A percentile compares a stretch with the other conserved stretches of the same genome.
Conservation (phyloP, 1,139 yeast genomes). For the Lodderomyces theae region DNA sequence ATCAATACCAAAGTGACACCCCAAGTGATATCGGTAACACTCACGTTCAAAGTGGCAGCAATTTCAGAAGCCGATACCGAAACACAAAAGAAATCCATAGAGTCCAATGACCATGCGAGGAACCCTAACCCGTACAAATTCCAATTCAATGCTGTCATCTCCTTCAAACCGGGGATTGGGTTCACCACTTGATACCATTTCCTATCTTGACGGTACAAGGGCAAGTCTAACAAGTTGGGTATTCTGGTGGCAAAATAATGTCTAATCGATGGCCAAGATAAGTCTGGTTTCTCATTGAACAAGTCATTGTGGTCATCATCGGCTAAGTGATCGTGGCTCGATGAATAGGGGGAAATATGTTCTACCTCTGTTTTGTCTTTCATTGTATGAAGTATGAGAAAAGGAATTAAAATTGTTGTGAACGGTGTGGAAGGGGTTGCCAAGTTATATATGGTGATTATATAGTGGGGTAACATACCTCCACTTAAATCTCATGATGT, state of each 20-base stretch:
- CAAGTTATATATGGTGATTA: too few relatives aligned
- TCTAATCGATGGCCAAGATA: conserved; percentile 22
- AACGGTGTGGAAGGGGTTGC: conserved; percentile 17
- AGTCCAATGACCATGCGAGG: conserved; percentile 77
- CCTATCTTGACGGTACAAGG: conserved; percentile 12
- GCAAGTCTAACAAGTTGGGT: conserved; percentile 23
- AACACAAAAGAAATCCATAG: conserved; percentile 76
- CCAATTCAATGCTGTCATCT: conserved; percentile 40
- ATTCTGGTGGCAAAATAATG: conserved; percentile 27
- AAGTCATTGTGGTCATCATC: conserved; percentile 11
- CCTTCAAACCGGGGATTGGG: conserved; percentile 32
- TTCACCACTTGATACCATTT: conserved; percentile 23
- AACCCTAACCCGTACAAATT: conserved; percentile 61
- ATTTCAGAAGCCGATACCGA: conserved; percentile 57
- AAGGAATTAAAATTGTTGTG: too few relatives aligned
- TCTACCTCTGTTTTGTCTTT: conserved; percentile 10
- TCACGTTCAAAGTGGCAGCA: conserved; percentile 50
- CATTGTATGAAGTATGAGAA: conserved; percentile 5
- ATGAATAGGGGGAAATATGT: conserved; percentile 7
- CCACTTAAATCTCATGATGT: too few relatives aligned
- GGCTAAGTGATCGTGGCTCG: conserved; percentile 10
- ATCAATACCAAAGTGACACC: conserved; percentile 77
- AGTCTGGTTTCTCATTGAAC: conserved; percentile 26
- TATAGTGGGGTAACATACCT: too few relatives aligned
- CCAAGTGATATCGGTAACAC: conserved; percentile 64